These are phyloP conservation scores for Fusarium circinatum DNA, from an alignment of 2,329 filamentous ascomycete species.

Conservation along the genomic window DNA sequence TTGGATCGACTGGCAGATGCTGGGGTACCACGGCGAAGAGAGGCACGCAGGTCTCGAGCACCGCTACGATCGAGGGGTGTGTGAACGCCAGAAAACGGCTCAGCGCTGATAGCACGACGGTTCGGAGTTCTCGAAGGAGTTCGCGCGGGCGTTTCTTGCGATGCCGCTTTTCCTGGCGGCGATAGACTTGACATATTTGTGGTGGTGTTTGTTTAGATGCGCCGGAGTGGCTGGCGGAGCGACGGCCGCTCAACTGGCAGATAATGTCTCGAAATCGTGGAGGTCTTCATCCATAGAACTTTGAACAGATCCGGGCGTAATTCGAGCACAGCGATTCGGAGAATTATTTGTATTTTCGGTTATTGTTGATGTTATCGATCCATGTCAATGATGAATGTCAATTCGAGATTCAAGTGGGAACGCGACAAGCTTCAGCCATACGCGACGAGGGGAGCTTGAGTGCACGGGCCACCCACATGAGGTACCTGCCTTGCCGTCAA, in stretches of 20 bases:
- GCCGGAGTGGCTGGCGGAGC: not conserved
- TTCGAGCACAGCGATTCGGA: not conserved
- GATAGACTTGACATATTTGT: slow-evolving; percentile 29
- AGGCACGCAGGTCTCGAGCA: slow-evolving; percentile 52
- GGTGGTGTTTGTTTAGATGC: slow-evolving; percentile 22
- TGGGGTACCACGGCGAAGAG: slow-evolving; percentile 55
- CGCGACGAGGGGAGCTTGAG: slow-evolving; percentile 19
- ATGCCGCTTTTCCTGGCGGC: slow-evolving; percentile 22
- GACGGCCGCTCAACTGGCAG: not conserved
- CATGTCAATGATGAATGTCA: slow-evolving; percentile 31
- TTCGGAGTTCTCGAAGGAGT: slow-evolving; percentile 45
- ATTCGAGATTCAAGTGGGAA: slow-evolving; percentile 13
- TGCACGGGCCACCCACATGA: slow-evolving; percentile 16
- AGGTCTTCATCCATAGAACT: not conserved
- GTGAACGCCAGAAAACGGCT: slow-evolving; percentile 55
- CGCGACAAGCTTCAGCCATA: slow-evolving; percentile 23
- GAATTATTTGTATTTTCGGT: not conserved
- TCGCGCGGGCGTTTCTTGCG: slow-evolving; percentile 18
- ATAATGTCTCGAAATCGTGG: not conserved
- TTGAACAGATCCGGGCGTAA: not conserved
- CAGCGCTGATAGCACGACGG: slow-evolving; percentile 44
- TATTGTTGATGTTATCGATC: slow-evolving; percentile 31
- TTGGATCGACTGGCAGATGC: slow-evolving; percentile 57
- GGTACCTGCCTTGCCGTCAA: not conserved
- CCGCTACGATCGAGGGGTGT: slow-evolving; percentile 55